phyloP scores from a whole-genome alignment of 345 rosid species.

The Syzygium grande region DNA sequence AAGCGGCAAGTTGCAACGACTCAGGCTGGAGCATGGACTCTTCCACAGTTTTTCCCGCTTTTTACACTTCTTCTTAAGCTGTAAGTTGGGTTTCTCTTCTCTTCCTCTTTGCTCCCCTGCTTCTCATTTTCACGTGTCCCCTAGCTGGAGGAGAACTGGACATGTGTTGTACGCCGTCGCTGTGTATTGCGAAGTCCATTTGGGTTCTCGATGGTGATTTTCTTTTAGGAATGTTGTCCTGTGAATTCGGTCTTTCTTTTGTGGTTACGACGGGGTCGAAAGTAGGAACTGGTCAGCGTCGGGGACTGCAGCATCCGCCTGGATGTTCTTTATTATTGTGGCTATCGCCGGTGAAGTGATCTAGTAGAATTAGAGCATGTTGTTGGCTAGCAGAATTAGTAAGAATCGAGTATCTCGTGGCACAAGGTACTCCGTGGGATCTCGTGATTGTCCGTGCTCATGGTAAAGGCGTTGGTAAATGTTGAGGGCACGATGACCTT shows the following conservation, averaged over 20 bases:
- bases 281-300: neutral
- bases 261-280: neutral
- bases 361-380: neutral
- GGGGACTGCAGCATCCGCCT: neutral
- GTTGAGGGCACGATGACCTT: neutral
- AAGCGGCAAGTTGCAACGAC: constrained; percentile 52
- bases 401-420: neutral
- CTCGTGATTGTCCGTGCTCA: neutral
- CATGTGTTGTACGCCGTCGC: neutral
- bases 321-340: neutral
- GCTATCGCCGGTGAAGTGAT: neutral
- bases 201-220: neutral
- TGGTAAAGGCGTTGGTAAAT: neutral
- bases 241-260: neutral
- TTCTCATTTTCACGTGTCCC: neutral
- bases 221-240: neutral
- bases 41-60: constrained; percentile 34
- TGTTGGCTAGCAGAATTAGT: neutral
- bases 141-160: too few relatives aligned
- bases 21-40: constrained; percentile 79
- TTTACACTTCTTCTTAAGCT: neutral
- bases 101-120: neutral
- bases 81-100: constrained; percentile 12
- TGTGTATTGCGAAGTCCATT: neutral
- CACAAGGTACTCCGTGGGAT: neutral